Percentiles rank a stretch among this genome's conserved stretches.
Evolutionary conservation across 371 early-diverging fungal genomes (phyloP).

Genomic region (Syncephalastrum racemosum): DNA sequence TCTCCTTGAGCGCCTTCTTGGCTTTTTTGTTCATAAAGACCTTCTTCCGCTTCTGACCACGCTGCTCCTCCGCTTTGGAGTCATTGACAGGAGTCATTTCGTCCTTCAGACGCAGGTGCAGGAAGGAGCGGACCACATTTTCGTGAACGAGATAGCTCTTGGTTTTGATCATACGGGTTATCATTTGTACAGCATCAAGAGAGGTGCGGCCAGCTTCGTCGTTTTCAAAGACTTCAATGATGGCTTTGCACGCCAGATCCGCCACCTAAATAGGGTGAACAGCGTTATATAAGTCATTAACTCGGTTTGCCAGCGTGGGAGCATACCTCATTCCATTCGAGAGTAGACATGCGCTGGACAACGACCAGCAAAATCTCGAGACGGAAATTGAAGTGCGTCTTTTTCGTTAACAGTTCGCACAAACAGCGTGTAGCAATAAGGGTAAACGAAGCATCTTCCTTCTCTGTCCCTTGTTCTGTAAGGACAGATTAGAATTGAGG

Average conservation of each 20-base stretch:
- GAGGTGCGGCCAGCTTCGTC: slow-evolving; percentile 86
- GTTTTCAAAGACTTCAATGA: slow-evolving; percentile 73
- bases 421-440: slow-evolving; percentile 71
- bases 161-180: slow-evolving; percentile 82
- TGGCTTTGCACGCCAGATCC: slow-evolving; percentile 72
- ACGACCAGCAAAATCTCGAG: slow-evolving; percentile 82
- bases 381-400: slow-evolving; percentile 93
- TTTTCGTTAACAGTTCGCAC: slow-evolving; percentile 72
- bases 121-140: slow-evolving; percentile 69
- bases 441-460: slow-evolving; percentile 40
- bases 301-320: background rate
- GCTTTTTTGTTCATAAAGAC: slow-evolving; percentile 76
- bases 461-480: slow-evolving; percentile 23
- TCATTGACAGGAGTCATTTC: slow-evolving; percentile 59
- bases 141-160: slow-evolving; percentile 74
- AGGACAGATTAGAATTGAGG: background rate
- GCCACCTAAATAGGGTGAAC: slow-evolving; percentile 44
- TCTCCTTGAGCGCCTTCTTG: slow-evolving; percentile 70
- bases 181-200: slow-evolving; percentile 82
- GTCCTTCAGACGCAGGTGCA: slow-evolving; percentile 77
- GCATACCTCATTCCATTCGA: slow-evolving; percentile 50
- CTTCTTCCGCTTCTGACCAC: slow-evolving; percentile 32
- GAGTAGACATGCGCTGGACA: slow-evolving; percentile 67
- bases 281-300: background rate
- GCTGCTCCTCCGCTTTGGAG: slow-evolving; percentile 5